Evolutionary conservation across 345 rosid genomes (phyloP).

Genomic region (Iberis pinnata): DNA sequence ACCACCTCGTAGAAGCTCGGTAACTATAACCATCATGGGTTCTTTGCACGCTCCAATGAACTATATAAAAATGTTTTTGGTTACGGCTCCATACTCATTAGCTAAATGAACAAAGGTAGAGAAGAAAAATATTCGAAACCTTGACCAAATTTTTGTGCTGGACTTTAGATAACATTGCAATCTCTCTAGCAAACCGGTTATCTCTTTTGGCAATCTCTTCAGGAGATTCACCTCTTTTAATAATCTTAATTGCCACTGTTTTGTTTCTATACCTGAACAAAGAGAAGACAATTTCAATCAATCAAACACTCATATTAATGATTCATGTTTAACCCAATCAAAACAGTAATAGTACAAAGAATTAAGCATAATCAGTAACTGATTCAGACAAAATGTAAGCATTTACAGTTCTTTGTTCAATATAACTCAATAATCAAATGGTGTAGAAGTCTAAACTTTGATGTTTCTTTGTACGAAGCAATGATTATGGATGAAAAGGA

Average conservation of each 20-base stretch:
- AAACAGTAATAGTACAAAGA: too few relatives aligned
- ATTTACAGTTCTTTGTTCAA: too few relatives aligned
- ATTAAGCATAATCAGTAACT: too few relatives aligned
- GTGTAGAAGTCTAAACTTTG: too few relatives aligned
- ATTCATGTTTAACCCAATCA: too few relatives aligned
- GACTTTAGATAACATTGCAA: slow-evolving; percentile 79
- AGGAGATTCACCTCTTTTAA: slow-evolving; percentile 68
- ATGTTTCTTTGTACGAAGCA: too few relatives aligned
- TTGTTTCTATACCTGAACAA: slow-evolving; percentile 63
- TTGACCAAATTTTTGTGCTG: slow-evolving; percentile 83
- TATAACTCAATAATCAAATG: too few relatives aligned
- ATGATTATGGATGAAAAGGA: too few relatives aligned
- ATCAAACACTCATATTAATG: too few relatives aligned
- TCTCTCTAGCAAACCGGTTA: slow-evolving; percentile 75
- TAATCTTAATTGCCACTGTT: slow-evolving; percentile 81
- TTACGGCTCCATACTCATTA: too few relatives aligned
- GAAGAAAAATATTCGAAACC: slow-evolving; percentile 35
- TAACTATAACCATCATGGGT: slow-evolving; percentile 91
- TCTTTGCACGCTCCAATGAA: slow-evolving; percentile 96
- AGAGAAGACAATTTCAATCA: slow-evolving; percentile 1
- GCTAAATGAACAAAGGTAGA: too few relatives aligned
- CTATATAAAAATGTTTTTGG: slow-evolving; percentile 34
- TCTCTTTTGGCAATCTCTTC: slow-evolving; percentile 81
- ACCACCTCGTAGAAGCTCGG: slow-evolving; percentile 80
- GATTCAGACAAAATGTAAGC: too few relatives aligned